Evolutionary conservation across 2,329 filamentous ascomycete genomes (phyloP).

Genomic region (Emmonsiellopsis sp.): DNA sequence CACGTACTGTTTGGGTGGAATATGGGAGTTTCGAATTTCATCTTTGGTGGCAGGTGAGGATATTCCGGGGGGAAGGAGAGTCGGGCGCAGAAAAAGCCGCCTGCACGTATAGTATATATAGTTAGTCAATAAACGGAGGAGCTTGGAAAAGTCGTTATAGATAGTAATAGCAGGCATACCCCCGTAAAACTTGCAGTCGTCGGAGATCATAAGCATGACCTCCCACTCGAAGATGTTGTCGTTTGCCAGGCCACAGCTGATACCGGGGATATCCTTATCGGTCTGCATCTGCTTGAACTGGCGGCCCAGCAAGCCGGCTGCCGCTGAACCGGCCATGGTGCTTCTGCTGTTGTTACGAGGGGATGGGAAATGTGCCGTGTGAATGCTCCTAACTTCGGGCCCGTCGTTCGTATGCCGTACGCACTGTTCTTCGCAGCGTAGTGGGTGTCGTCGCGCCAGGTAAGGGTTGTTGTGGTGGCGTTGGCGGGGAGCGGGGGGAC

Average conservation of each 20-base stretch:
- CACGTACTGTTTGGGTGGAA: constrained; percentile 80
- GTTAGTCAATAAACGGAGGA: neutral
- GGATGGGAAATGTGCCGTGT: neutral
- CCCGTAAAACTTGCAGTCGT: constrained; percentile 88
- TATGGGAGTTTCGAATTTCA: constrained; percentile 76
- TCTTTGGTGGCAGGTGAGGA: constrained; percentile 75
- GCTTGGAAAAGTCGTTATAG: no score
- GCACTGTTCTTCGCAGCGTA: neutral
- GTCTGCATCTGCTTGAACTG: constrained; percentile 93
- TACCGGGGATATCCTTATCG: constrained; percentile 83
- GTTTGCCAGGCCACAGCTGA: constrained; percentile 77
- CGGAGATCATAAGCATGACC: constrained; percentile 96
- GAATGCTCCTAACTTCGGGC: no score
- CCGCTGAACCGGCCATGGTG: constrained; percentile 36
- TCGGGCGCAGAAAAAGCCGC: constrained; percentile 82
- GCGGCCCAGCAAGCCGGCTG: constrained; percentile 64
- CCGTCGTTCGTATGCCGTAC: neutral
- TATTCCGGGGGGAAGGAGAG: constrained; percentile 79
- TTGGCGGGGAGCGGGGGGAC: neutral
- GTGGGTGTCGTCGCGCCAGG: neutral
- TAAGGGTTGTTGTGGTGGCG: neutral
- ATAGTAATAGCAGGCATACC: constrained; percentile 44
- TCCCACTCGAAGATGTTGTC: constrained; percentile 96
- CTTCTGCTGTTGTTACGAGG: neutral
- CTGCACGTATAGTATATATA: constrained; percentile 35